Percentiles rank a stretch among this genome's conserved stretches.
Evolutionary conservation across 345 rosid species (phyloP).

Genomic region (Lepidium africanum): DNA sequence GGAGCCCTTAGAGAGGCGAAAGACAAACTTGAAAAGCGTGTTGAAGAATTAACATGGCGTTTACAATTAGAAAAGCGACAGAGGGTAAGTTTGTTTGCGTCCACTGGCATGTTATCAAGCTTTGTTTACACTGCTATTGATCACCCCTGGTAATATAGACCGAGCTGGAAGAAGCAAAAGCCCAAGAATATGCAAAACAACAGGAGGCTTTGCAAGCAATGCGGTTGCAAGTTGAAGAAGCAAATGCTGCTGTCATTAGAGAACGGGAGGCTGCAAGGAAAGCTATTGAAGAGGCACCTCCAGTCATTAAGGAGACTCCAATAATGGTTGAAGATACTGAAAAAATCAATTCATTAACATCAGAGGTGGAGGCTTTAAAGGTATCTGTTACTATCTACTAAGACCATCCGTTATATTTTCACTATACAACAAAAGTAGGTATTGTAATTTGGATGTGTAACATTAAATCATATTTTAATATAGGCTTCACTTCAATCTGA

Average conservation of each 20-base stretch:
- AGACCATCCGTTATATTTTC: background rate
- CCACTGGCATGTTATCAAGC: background rate
- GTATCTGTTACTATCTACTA: conserved; percentile 29
- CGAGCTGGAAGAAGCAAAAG: conserved; percentile 89
- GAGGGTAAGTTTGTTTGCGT: conserved; percentile 52
- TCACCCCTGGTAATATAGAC: conserved; percentile 37
- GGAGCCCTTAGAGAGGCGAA: conserved; percentile 98
- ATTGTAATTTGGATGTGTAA: background rate
- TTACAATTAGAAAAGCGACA: conserved; percentile 92
- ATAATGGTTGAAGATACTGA: conserved; percentile 86
- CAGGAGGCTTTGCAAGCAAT: conserved; percentile 72
- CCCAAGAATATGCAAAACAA: conserved; percentile 81
- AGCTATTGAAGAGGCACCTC: conserved; percentile 98
- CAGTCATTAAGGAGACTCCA: conserved; percentile 93
- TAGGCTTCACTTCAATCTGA: conserved; percentile 74
- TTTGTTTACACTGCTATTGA: background rate
- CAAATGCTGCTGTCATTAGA: conserved; percentile 65
- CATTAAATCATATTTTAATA: background rate
- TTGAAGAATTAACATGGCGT: conserved; percentile 96
- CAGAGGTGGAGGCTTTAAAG: conserved; percentile 84
- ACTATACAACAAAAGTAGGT: background rate
- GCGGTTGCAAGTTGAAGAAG: conserved; percentile 85
- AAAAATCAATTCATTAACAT: conserved; percentile 55
- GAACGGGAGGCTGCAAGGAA: conserved; percentile 86
- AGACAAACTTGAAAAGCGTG: conserved; percentile 97